Evolutionary conservation across 306 rosid species (phyloP), one percentile per base, ranked within the genome.

Genomic region (Quercus bicolor): DNA sequence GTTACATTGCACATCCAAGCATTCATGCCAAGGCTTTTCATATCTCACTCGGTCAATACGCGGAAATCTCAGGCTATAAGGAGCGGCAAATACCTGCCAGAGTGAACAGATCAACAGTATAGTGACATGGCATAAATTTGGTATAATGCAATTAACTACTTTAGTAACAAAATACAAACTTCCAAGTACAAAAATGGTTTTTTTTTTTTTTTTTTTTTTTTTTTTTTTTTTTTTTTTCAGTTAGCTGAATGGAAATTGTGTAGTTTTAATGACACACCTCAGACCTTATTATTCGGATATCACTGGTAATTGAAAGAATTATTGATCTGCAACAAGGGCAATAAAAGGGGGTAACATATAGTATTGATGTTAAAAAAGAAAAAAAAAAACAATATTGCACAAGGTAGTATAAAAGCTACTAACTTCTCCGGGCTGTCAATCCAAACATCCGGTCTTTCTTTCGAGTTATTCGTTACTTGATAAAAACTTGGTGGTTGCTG

Each of bases 361-460:
- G 52, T 43, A 52, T 68, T 52, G 60, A 77, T 48, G 16, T 31
- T 28, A n/a, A 56, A 73, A 73, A 73, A 68, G 62, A 70, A 78
- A 70, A 54, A 4, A 78, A 70, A 54, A 4, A 71, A 56, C 62
- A 40, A 40, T 40, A 40, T 73, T 80, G 45, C 43, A 31, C 11
- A 65, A 56, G 18, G 66, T 48, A 72, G 71, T 70, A 53, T 23
- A 26, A 40, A 70, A 74, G 45, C 66, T 80, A 84, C 86, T 79
- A 74, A 92, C 98, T 95, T 92, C 76, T 95, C 95, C 19, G 98
- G 98, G 87, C 89, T 95, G 78, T 95, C 98, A 60, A 95, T 79
- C 98, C 98, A 95, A 81, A 92, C 97, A 85, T 95, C 98, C 53
- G 98, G 97, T 77, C 98, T 84, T 77, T 95, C 97, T 81, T 95